Evolutionary conservation across 2,329 filamentous ascomycete genomes (phyloP), one percentile per base, ranked within the genome.

Genomic region (Curvularia eragrostidis): DNA sequence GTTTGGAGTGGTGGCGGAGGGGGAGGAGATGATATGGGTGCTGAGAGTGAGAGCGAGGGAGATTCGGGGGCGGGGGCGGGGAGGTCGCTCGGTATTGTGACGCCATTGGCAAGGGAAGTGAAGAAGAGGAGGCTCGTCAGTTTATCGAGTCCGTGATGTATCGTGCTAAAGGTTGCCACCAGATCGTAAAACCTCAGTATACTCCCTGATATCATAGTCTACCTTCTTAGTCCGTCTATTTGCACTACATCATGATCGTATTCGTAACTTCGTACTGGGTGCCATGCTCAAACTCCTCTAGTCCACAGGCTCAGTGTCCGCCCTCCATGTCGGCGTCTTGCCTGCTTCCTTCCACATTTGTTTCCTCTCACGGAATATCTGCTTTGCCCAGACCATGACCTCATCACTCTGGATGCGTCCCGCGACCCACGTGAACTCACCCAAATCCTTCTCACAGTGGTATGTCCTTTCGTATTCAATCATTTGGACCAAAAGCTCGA

Each of bases 401-500:
- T 97, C 94, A 0, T 87, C 85, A 64, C 96, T 82, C 53, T 84
- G 82, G 65, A 98, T 89, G 67, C 85, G 87, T 46, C 81, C 83
- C 8, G 90, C 86, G 2, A 97, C 95, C 72, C 90, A 89, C 0
- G 87, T 85, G 67, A 99, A 98, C 80, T 99, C 95, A 51, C 89
- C 87, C 49, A 99, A 80, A 75, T 98, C 92, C 38, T 92, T 76
- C 62, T 80, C 78, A 26, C 86, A 86, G 54, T 87, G 79, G 48
- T 86, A 82, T 12, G 83, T 80, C 69, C 90, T 89, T 84, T 99
- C 95, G 73, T 99, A 99, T 78, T 99, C 95, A 28, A 96, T 82
- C 91, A 97, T 97, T 81, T 99, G 95, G 72, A 96, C 80, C 60
- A 99, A 79, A 64, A 99, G 81, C 80, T 99, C 95, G 77, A 99